Evolutionary conservation across 495 filamentous ascomycete species (phyloP).

Genomic region (Immersiella caudata): DNA sequence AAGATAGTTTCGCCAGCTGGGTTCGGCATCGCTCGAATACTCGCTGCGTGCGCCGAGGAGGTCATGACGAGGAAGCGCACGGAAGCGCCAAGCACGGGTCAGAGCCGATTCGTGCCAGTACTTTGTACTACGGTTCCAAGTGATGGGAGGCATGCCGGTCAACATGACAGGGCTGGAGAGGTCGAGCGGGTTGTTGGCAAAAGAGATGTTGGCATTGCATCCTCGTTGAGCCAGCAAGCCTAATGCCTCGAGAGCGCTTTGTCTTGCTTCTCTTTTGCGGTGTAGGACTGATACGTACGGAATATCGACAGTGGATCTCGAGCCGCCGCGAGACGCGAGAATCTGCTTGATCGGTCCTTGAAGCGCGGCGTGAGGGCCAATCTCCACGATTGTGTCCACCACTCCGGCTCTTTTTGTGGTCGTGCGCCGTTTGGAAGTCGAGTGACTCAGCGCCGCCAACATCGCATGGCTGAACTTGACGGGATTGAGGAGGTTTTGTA

Average conservation of each 20-base stretch:
- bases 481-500: slow-evolving; percentile 43
- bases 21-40: slow-evolving; percentile 22
- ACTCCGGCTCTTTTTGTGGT: slow-evolving; percentile 6
- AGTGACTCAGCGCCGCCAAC: neutral
- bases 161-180: too few species aligned
- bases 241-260: neutral
- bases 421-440: too few species aligned
- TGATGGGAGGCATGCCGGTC: too few species aligned
- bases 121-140: too few species aligned
- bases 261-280: neutral
- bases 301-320: too few species aligned
- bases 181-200: neutral
- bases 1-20: slow-evolving; percentile 49
- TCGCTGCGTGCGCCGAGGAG: slow-evolving; percentile 50
- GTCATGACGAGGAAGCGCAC: slow-evolving; percentile 40
- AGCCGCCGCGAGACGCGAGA: neutral
- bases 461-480: slow-evolving; percentile 46
- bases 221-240: neutral
- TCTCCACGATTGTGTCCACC: slow-evolving; percentile 47
- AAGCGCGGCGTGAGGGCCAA: slow-evolving; percentile 55
- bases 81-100: neutral
- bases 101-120: too few species aligned
- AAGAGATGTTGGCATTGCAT: slow-evolving; percentile 16
- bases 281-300: too few species aligned
- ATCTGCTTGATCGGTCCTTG: slow-evolving; percentile 50